These are phyloP conservation scores for Ammopiptanthus mongolicus DNA, from an alignment of 306 rosid species.

Conservation along the genomic window DNA sequence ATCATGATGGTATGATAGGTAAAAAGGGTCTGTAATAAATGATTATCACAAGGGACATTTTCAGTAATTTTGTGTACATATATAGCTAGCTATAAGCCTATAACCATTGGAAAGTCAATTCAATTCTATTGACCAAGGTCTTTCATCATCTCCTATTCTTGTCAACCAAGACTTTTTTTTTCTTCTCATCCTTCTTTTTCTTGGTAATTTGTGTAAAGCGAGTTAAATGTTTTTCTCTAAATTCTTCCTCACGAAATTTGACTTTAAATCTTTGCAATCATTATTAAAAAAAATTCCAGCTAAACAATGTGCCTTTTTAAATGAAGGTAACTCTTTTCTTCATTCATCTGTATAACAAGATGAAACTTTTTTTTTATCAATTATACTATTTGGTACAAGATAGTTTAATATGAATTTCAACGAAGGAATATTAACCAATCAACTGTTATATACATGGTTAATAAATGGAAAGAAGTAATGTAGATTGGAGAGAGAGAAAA, in stretches of 20 bases:
- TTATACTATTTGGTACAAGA: too few species aligned
- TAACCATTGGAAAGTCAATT: background rate
- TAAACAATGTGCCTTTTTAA: background rate
- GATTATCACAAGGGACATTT: background rate
- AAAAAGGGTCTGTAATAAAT: constrained; percentile 12
- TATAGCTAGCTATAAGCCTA: background rate
- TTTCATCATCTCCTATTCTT: background rate
- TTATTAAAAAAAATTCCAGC: background rate
- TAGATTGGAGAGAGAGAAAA: too few species aligned
- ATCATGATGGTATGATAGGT: constrained; percentile 32
- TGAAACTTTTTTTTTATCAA: too few species aligned
- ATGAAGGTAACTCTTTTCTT: background rate
- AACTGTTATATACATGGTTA: too few species aligned
- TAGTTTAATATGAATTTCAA: too few species aligned
- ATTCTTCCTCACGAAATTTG: background rate
- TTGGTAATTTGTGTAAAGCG: background rate
- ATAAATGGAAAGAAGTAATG: too few species aligned
- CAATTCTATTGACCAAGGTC: constrained; percentile 21
- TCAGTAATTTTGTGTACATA: background rate
- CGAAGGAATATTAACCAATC: too few species aligned
- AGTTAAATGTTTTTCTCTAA: background rate
- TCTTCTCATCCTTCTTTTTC: background rate
- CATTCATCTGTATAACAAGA: too few species aligned
- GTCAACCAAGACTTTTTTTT: background rate
- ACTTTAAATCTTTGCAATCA: background rate